Conservation (phyloP, 1,139 yeast genomes). For the Candida albicans region DNA sequence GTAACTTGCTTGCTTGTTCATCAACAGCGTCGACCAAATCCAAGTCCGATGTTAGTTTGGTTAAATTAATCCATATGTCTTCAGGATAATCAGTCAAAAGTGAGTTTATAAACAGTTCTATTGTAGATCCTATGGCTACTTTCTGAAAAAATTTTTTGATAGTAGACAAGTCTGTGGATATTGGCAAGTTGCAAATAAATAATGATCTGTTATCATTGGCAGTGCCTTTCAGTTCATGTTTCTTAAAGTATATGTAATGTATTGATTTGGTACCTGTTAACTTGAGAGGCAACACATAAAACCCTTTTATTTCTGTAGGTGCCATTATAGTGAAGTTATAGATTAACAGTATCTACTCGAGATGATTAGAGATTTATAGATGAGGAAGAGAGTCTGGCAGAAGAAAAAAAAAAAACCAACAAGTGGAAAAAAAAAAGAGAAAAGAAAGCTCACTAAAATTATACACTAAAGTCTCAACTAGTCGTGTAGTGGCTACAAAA, state of each 20-base stretch:
- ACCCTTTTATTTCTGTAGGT: conserved; percentile 52
- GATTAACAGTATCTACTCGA: background rate
- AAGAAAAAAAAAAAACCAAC: no score
- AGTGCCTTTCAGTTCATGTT: conserved; percentile 53
- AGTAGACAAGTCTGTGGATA: conserved; percentile 51
- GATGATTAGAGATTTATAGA: no score
- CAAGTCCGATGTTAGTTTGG: conserved; percentile 61
- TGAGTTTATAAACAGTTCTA: conserved; percentile 49
- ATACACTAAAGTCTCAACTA: no score
- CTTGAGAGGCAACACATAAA: conserved; percentile 48
- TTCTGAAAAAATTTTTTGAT: conserved; percentile 60
- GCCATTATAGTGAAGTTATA: conserved; percentile 10
- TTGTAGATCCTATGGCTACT: conserved; percentile 60
- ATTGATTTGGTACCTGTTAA: conserved; percentile 31
- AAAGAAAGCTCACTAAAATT: no score
- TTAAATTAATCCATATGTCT: conserved; percentile 58
- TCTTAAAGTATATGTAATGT: conserved; percentile 62
- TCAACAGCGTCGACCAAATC: conserved; percentile 27
- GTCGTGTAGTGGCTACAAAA: no score
- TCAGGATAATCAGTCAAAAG: conserved; percentile 41
- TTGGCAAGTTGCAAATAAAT: conserved; percentile 77
- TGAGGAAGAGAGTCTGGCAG: no score
- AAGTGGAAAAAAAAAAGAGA: no score
- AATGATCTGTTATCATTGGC: conserved; percentile 44
- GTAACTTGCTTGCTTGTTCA: conserved; percentile 47